A percentile compares a stretch with the other conserved stretches of the same genome.
These are phyloP conservation scores for Dispira parvispora DNA, from an alignment of 192 early-diverging fungal genomes.

Conservation along the genomic window DNA sequence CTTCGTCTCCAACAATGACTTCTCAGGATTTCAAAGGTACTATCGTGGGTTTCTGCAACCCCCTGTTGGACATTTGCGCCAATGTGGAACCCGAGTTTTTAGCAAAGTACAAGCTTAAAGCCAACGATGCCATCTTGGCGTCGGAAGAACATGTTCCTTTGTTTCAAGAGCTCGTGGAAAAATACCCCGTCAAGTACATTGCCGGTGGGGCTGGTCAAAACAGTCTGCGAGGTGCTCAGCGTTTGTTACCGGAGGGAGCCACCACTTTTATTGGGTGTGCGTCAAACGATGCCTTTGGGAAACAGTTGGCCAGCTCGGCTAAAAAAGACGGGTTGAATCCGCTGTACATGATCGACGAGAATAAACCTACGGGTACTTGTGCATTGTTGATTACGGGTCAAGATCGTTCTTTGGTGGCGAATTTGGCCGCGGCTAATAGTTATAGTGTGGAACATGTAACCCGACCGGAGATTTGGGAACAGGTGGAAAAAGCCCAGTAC, in stretches of 20 bases:
- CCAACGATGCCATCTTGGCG: constrained; percentile 93
- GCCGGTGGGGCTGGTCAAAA: constrained; percentile 97
- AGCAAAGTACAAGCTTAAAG: constrained; percentile 74
- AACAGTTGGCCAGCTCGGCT: constrained; percentile 59
- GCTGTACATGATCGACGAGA: constrained; percentile 66
- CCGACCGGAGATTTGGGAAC: constrained; percentile 62
- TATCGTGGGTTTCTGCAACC: constrained; percentile 91
- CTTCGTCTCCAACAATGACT: no score
- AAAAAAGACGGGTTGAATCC: constrained; percentile 68
- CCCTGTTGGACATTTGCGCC: constrained; percentile 93
- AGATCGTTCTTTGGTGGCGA: constrained; percentile 79
- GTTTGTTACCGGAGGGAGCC: constrained; percentile 68
- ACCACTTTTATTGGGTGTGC: constrained; percentile 92
- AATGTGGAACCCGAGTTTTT: constrained; percentile 54
- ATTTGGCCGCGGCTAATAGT: constrained; percentile 87
- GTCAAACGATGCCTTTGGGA: constrained; percentile 67
- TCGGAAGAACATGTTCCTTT: constrained; percentile 72
- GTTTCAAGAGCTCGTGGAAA: constrained; percentile 54
- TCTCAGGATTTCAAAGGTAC: constrained; percentile 25
- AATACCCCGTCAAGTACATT: constrained; percentile 62
- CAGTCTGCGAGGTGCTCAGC: constrained; percentile 79
- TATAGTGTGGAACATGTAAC: constrained; percentile 53
- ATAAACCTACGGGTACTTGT: constrained; percentile 83
- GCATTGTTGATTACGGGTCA: constrained; percentile 87
- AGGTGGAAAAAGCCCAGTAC: constrained; percentile 73